Evolutionary conservation across 495 filamentous ascomycete genomes (phyloP), one percentile per base, ranked within the genome.

Genomic region (Bacidia gigantensis): DNA sequence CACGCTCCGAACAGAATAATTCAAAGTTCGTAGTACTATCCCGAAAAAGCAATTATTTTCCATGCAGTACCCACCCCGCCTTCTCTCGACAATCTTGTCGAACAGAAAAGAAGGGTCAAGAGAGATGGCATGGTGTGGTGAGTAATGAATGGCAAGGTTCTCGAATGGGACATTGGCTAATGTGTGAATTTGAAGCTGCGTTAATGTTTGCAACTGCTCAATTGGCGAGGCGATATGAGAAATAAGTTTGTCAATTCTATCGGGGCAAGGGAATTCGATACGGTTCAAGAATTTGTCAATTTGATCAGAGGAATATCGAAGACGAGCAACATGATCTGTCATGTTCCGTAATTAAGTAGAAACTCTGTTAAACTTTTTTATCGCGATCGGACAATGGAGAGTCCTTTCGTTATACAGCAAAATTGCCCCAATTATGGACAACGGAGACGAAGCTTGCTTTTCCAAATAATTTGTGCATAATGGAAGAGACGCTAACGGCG

Each of bases 1-100:
- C 0, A 65, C 75, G 10, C 72, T 72, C 55, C 77, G 77, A 0
- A 81, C 65, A 0, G 63, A 57, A 52, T 72, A 89, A 0, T 83
- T 85, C 2, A 88, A 60, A 14, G 69, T 76, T 20, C 75, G 65
- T 14, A 93, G 66, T 14, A 87, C 65, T 18, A 72, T 71, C 38
- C 74, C 73, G 42, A 89, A 86, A 46, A 88, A 76, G 26, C 70
- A 68, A 61, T 81, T 89, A 47, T 75, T 71, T 58, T 89, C 86
- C 73, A 89, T 82, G 66, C 84, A 89, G 57, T 88, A 87, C 0
- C 86, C 84, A 20, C 77, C 72, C 3, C 20, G 11, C 47, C 29
- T 26, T 26, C 68, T 67, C 0, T 56, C 65, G 21, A 88, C 73
- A 23, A 89, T 72, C 63, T 88, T 88, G 2, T 66, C 46, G 59